These are phyloP conservation scores for Porphyrellus cyaneotinctus DNA, from an alignment of 768 basidiomycete species.

Conservation along the genomic window DNA sequence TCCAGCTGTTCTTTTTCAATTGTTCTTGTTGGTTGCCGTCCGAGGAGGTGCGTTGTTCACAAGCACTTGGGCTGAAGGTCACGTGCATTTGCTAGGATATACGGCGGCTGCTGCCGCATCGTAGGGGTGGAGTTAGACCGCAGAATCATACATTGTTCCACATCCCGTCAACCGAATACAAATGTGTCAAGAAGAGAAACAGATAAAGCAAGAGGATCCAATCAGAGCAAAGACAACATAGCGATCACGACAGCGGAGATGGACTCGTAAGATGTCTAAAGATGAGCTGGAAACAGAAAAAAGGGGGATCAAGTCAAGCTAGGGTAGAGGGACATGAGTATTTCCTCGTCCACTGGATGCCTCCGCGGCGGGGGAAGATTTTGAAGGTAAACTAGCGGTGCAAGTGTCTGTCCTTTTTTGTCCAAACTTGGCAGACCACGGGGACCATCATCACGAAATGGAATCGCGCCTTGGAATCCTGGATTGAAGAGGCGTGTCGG, in stretches of 20 bases:
- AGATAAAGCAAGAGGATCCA: slow-evolving; percentile 7
- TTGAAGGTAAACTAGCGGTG: slow-evolving; percentile 62
- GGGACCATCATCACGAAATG: not conserved
- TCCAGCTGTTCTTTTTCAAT: not conserved
- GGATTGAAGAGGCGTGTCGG: slow-evolving; percentile 19
- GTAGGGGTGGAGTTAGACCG: not conserved
- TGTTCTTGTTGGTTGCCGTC: not conserved
- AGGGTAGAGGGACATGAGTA: slow-evolving; percentile 55
- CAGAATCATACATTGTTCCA: slow-evolving; percentile 21
- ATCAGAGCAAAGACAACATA: slow-evolving; percentile 5
- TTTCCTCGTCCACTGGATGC: slow-evolving; percentile 68
- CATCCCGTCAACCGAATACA: slow-evolving; percentile 24
- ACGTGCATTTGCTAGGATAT: too few relatives aligned
- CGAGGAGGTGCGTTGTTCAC: not conserved
- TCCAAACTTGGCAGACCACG: slow-evolving; percentile 7
- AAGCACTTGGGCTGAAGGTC: too few relatives aligned
- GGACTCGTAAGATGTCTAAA: slow-evolving; percentile 6
- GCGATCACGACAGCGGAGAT: slow-evolving; percentile 6
- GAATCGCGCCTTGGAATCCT: slow-evolving; percentile 1
- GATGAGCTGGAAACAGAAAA: slow-evolving; percentile 10
- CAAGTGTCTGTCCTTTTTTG: slow-evolving; percentile 37
- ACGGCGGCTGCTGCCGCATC: not conserved
- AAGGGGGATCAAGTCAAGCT: slow-evolving; percentile 25
- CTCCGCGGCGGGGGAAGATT: slow-evolving; percentile 56
- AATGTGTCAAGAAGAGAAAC: slow-evolving; percentile 19